Percentiles rank a stretch among this genome's conserved stretches.
These are phyloP conservation scores for Leccinum fibrillosum DNA, from an alignment of 768 basidiomycete genomes.

Conservation along the genomic window DNA sequence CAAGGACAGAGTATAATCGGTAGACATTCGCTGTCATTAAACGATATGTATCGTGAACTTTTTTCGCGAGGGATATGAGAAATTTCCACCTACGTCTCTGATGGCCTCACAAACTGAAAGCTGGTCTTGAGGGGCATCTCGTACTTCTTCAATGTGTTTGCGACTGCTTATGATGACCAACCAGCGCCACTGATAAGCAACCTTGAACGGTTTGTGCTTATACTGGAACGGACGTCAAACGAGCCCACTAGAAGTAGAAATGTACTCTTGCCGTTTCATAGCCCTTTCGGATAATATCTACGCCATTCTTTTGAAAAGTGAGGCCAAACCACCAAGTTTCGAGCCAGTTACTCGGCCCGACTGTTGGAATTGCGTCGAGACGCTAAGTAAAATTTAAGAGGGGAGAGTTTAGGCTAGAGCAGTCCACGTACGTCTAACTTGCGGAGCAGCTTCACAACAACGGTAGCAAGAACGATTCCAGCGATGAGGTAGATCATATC, in stretches of 20 bases:
- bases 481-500: neutral
- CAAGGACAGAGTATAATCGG: conserved; percentile 2
- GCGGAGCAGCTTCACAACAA: neutral
- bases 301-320: neutral
- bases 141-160: conserved; percentile 37
- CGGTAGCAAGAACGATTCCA: neutral
- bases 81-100: conserved; percentile 30
- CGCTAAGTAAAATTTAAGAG: neutral
- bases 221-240: neutral
- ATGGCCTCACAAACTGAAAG: conserved; percentile 34
- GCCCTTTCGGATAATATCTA: neutral
- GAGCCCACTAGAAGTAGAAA: neutral
- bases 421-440: neutral
- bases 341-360: conserved; percentile 31
- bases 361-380: neutral
- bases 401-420: neutral
- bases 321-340: conserved; percentile 17
- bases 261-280: neutral
- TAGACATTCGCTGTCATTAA: conserved; percentile 33
- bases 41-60: too few relatives aligned
- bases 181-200: neutral
- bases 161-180: conserved; percentile 27
- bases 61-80: neutral
- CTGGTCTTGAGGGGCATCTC: conserved; percentile 35
- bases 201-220: neutral